Evolutionary conservation across 495 filamentous ascomycete species (phyloP).

Genomic region (Parathielavia appendiculata): DNA sequence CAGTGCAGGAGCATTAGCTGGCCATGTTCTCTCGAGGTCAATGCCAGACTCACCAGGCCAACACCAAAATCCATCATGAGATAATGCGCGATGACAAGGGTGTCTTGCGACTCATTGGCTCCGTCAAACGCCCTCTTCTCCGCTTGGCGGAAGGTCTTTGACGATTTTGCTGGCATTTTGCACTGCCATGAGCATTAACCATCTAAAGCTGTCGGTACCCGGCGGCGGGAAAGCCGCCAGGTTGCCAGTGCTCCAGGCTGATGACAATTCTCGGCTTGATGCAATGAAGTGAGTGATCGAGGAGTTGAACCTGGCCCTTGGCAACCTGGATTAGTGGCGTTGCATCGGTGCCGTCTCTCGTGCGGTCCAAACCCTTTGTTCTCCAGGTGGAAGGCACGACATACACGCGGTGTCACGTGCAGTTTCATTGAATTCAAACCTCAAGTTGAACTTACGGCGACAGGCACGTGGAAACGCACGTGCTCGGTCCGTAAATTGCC

Average conservation of each 20-base stretch:
- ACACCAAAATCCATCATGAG: conserved; percentile 24
- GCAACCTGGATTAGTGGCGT: not conserved
- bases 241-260: not conserved
- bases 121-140: conserved; percentile 21
- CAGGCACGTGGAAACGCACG: too few relatives aligned
- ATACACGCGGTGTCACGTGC: conserved; percentile 26
- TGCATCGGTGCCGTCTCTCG: not conserved
- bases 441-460: too few relatives aligned
- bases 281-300: not conserved
- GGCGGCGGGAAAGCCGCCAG: conserved; percentile 3
- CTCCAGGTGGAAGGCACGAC: conserved; percentile 18
- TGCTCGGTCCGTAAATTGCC: too few relatives aligned
- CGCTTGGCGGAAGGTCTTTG: conserved; percentile 20
- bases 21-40: not conserved
- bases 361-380: not conserved
- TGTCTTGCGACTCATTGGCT: conserved; percentile 29
- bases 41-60: conserved; percentile 22
- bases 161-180: conserved; percentile 12
- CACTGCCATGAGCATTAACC: not conserved
- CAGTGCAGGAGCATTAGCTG: conserved; percentile 9
- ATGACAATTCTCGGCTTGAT: not conserved
- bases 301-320: too few relatives aligned
- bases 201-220: not conserved
- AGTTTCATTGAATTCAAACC: not conserved
- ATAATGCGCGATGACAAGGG: conserved; percentile 22